Conservation (phyloP, 257 asterid genomes). For the Thymus mandschuricus region DNA sequence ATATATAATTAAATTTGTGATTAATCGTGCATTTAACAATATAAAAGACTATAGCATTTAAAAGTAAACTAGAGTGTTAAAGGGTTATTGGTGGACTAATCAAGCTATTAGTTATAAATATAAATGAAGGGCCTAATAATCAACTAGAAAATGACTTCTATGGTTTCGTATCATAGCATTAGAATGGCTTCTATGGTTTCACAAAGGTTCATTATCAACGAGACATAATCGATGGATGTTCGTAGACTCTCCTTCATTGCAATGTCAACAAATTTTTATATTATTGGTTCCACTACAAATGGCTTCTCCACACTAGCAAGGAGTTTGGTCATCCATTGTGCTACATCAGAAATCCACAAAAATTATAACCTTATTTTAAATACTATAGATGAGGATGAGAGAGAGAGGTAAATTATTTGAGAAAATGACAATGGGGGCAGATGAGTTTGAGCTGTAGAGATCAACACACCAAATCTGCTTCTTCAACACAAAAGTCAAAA, state of each 20-base stretch:
- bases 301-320: constrained; percentile 21
- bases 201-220: too few relatives aligned
- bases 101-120: not conserved
- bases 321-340: not conserved
- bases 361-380: not conserved
- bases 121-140: not conserved
- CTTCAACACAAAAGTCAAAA: constrained; percentile 29
- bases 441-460: constrained; percentile 11
- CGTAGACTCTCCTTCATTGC: not conserved
- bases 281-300: constrained; percentile 5
- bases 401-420: not conserved
- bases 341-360: constrained; percentile 20
- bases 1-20: not conserved
- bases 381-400: constrained; percentile 7
- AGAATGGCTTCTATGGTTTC: too few relatives aligned
- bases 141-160: not conserved
- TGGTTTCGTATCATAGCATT: too few relatives aligned
- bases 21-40: not conserved
- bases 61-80: not conserved
- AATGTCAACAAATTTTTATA: constrained; percentile 21
- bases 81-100: not conserved
- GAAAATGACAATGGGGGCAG: constrained; percentile 17
- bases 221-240: not conserved
- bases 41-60: not conserved
- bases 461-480: not conserved